Evolutionary conservation across 208 protist species (phyloP).

Genomic region (Acanthamoeba quina): DNA sequence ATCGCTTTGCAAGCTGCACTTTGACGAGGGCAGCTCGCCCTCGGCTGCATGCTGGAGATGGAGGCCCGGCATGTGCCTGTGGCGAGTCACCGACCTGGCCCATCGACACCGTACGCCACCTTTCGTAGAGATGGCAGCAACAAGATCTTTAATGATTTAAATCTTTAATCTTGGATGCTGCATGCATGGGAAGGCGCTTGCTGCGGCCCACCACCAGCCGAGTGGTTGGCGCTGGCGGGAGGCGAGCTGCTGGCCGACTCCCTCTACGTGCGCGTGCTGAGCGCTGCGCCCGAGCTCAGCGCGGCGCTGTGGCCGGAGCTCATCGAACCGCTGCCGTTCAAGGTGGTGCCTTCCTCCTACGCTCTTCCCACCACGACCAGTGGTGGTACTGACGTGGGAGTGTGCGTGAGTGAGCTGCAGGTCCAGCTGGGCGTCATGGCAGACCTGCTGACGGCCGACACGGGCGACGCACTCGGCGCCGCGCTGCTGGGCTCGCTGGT

Average conservation of each 20-base stretch:
- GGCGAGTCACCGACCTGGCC: background rate
- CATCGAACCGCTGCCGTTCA: conserved; percentile 11
- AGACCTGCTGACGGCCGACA: background rate
- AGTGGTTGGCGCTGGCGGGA: background rate
- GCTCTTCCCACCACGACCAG: background rate
- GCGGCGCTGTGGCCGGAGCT: conserved; percentile 33
- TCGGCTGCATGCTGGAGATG: background rate
- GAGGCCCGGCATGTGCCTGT: conserved; percentile 11
- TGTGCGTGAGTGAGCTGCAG: background rate
- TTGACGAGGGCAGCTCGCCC: background rate
- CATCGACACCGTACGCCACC: conserved; percentile 17
- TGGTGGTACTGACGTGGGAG: background rate
- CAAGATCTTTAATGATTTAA: background rate
- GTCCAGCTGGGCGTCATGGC: background rate
- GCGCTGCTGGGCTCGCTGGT: background rate
- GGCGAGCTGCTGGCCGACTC: background rate
- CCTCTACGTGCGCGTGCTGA: background rate
- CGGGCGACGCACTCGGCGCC: background rate
- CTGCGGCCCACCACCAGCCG: background rate
- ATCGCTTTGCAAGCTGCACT: background rate
- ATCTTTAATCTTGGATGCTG: background rate
- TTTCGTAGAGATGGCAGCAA: too few relatives aligned
- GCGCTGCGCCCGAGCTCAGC: background rate
- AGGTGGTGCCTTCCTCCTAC: background rate
- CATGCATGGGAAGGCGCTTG: background rate